Base-by-base conservation (phyloP, 1,139 yeast species). In the Pichia sp. region DNA sequence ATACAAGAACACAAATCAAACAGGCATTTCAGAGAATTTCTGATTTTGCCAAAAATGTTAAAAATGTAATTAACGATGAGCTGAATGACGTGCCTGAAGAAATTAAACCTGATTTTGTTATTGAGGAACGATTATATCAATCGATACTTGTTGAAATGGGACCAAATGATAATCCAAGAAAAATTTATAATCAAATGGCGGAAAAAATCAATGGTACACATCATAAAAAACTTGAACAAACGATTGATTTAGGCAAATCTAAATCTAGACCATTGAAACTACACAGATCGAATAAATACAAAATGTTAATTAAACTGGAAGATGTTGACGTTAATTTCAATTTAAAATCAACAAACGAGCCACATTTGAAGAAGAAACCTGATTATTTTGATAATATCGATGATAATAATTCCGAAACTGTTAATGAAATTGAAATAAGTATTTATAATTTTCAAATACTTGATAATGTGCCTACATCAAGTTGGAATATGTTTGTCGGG, bases 401-500 rank as follows among this genome's bases (percentile, higher is more conserved):
- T n/a, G n/a, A 43, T 3, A 67, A 69, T 32, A 69, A 59, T 30
- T 63, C 71, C 29, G 82, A 76, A 43, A 49, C 74, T 4, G 61
- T 82, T 26, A 81, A 74, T 55, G 66, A 72, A 4, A 62, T 74
- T 27, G 64, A 59, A 12, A 37, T 78, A 6, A 57, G 60, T 22
- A 65, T 84, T 7, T 71, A 71, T n/a, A 77, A 78, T 39, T 63
- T 84, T 41, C 80, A 77, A 47, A 68, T 87, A 3, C 67, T 76
- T 47, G 98, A 92, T 61, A 85, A 87, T 59, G 79, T 90, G 2
- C 82, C 90, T 0, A 77, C 90, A 0, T 90, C 97, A 0, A 83
- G 95, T 0, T 92, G 97, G 97, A 86, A 87, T 56, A 86, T 85
- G 63, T 80, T 90, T 59, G 67, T 83, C 30, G 79, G 94, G 0